These are phyloP conservation scores for Exutisphaerella laricina DNA, from an alignment of 2,329 filamentous ascomycete species.

Conservation along the genomic window DNA sequence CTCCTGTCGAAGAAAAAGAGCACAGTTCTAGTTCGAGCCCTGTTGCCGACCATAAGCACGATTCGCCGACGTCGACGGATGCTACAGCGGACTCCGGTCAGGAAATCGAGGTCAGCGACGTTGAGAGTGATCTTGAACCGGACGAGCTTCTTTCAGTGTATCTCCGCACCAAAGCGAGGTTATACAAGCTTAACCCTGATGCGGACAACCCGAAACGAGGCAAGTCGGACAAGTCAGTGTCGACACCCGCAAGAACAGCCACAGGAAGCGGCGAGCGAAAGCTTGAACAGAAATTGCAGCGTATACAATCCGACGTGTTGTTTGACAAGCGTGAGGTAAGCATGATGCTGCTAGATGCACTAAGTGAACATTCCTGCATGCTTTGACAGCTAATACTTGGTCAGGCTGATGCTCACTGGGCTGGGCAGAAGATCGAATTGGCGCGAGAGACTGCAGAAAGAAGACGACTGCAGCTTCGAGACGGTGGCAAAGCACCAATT, in stretches of 20 bases:
- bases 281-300: slow-evolving; percentile 66
- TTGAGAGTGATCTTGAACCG: slow-evolving; percentile 47
- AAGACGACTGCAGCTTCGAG: slow-evolving; percentile 25
- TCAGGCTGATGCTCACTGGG: slow-evolving; percentile 43
- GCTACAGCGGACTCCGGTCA: slow-evolving; percentile 11
- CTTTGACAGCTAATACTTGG: neutral
- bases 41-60: slow-evolving; percentile 7
- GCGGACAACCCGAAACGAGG: slow-evolving; percentile 45
- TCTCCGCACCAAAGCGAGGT: slow-evolving; percentile 60
- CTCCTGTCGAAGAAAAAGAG: slow-evolving; percentile 6
- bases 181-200: slow-evolving; percentile 43
- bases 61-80: slow-evolving; percentile 4
- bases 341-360: no score
- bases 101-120: slow-evolving; percentile 42
- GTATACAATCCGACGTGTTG: slow-evolving; percentile 61
- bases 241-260: slow-evolving; percentile 39
- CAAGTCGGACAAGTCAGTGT: slow-evolving; percentile 8
- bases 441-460: slow-evolving; percentile 37
- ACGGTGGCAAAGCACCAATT: slow-evolving; percentile 4
- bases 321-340: slow-evolving; percentile 41
- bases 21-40: neutral
- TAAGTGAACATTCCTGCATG: no score
- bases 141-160: slow-evolving; percentile 63
- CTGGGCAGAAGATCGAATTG: slow-evolving; percentile 39
- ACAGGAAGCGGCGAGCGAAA: slow-evolving; percentile 52